Percentiles rank a stretch among this genome's conserved stretches.
These are phyloP conservation scores for Lactarius psammicola DNA, from an alignment of 768 basidiomycete species.

Conservation along the genomic window DNA sequence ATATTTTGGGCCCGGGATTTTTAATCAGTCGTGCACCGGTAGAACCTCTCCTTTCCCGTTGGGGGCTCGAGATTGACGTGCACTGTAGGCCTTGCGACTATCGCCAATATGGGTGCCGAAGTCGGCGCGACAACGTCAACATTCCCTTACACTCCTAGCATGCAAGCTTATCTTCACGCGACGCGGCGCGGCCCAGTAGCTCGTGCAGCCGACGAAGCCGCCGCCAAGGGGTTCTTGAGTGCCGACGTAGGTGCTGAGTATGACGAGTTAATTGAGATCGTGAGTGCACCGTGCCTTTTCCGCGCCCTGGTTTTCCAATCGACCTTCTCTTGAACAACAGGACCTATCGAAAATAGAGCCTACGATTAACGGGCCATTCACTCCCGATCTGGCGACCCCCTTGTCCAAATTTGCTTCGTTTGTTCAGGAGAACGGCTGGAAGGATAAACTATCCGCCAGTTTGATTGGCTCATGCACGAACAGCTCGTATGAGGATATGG, in stretches of 20 bases:
- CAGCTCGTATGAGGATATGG: constrained; percentile 97
- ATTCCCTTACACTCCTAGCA: constrained; percentile 91
- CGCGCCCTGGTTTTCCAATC: background rate
- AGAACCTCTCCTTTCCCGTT: constrained; percentile 21
- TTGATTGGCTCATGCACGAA: constrained; percentile 99
- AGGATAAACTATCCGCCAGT: constrained; percentile 85
- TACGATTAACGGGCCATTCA: constrained; percentile 95
- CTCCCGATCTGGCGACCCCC: constrained; percentile 93
- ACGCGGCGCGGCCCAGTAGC: constrained; percentile 89
- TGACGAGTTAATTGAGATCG: constrained; percentile 92
- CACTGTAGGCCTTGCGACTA: constrained; percentile 76
- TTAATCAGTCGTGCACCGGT: constrained; percentile 90
- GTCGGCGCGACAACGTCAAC: constrained; percentile 99
- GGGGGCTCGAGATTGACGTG: background rate
- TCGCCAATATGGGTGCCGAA: constrained; percentile 99
- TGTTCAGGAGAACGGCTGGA: constrained; percentile 86
- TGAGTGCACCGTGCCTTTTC: constrained; percentile 39
- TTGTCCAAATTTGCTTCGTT: constrained; percentile 83
- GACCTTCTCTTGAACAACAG: constrained; percentile 43
- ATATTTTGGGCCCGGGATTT: constrained; percentile 94
- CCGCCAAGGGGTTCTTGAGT: constrained; percentile 68
- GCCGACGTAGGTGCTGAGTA: constrained; percentile 91
- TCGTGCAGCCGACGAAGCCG: constrained; percentile 80
- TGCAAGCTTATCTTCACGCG: constrained; percentile 86
- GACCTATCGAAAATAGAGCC: constrained; percentile 88